Base-by-base conservation (phyloP, 2,329 filamentous ascomycete genomes). In the Rutstroemia sydowiana region DNA sequence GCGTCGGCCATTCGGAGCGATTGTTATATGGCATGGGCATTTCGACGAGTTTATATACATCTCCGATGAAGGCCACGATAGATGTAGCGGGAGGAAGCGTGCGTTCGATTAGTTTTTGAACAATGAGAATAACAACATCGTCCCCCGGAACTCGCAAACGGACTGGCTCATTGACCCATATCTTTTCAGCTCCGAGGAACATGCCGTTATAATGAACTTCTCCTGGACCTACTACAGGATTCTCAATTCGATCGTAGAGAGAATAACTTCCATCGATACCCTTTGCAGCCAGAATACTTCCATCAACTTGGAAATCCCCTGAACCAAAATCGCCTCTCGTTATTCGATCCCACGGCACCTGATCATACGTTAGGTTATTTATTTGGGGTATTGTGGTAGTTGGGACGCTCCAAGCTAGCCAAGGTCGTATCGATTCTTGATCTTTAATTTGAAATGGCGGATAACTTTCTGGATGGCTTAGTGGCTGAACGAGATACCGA, bases 371-470 rank as follows among this genome's bases (percentile, higher is more conserved):
- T 2, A 72, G 60, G 18, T 59, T 55, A 3, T 68, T 71, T 3
- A 81, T 63, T 9, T 59, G 65, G 13, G 62, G 57, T 51, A 73
- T 70, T 2, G 75, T 78, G 51, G 73, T 75, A n/a, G 59, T 61
- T 1, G 78, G 78, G 11, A 76, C 72, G 46, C 73, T 77, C 77
- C 77, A 81, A 1, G 78, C 76, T 26, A 81, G 69, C 77, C 77
- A 81, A 0, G 78, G 78, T 34, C 78, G 71, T 34, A 81, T 66
- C 4, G 63, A 60, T 48, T 77, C 69, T 10, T 70, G 61, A 1
- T 69, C 68, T 20, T 76, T 71, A 10, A 73, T 66, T 41, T 74
- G 69, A 4, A 67, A 60, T 23, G 65, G 59, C 10, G 69, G 67
- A 20, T 70, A 60, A 8, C 67, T 59, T 40, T 64, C 64, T 8